Evolutionary conservation across 2,329 filamentous ascomycete genomes (phyloP).

Genomic region (Xylogone sp.): DNA sequence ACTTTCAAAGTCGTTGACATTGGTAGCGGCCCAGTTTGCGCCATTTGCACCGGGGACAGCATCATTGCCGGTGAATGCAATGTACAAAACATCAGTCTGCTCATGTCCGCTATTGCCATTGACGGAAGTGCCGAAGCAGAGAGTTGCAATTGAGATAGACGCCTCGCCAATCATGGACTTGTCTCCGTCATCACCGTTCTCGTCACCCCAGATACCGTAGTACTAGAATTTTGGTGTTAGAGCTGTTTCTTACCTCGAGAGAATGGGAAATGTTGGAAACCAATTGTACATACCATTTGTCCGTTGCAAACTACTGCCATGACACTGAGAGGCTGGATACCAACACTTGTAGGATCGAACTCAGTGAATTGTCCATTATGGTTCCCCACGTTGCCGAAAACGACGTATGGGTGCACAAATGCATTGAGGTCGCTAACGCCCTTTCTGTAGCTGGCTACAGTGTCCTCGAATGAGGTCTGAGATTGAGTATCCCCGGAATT

Average conservation of each 20-base stretch:
- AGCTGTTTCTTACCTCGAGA: too few relatives aligned
- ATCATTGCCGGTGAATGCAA: slow-evolving; percentile 54
- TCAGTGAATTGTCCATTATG: slow-evolving; percentile 28
- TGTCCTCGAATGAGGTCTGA: slow-evolving; percentile 43
- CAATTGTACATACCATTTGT: slow-evolving; percentile 29
- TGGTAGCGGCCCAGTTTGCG: slow-evolving; percentile 51
- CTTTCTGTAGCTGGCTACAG: slow-evolving; percentile 32
- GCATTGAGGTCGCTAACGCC: slow-evolving; percentile 43
- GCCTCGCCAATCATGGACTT: slow-evolving; percentile 51
- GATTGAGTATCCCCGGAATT: slow-evolving; percentile 40
- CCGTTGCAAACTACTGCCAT: slow-evolving; percentile 52
- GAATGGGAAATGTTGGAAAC: too few relatives aligned
- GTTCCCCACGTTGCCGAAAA: slow-evolving; percentile 45
- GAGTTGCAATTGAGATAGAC: slow-evolving; percentile 52
- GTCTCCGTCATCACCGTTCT: slow-evolving; percentile 49
- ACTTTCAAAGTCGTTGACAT: slow-evolving; percentile 45
- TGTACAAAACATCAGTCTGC: slow-evolving; percentile 55
- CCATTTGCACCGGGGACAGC: slow-evolving; percentile 51
- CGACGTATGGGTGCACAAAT: slow-evolving; percentile 49
- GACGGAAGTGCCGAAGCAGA: slow-evolving; percentile 51
- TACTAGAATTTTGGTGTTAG: slow-evolving; percentile 27
- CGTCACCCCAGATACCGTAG: slow-evolving; percentile 60
- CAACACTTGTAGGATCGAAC: slow-evolving; percentile 38
- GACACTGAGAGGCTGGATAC: slow-evolving; percentile 47
- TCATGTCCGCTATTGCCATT: slow-evolving; percentile 54